Conservation (phyloP, 345 rosid genomes). For the Schrenkiella parvula region DNA sequence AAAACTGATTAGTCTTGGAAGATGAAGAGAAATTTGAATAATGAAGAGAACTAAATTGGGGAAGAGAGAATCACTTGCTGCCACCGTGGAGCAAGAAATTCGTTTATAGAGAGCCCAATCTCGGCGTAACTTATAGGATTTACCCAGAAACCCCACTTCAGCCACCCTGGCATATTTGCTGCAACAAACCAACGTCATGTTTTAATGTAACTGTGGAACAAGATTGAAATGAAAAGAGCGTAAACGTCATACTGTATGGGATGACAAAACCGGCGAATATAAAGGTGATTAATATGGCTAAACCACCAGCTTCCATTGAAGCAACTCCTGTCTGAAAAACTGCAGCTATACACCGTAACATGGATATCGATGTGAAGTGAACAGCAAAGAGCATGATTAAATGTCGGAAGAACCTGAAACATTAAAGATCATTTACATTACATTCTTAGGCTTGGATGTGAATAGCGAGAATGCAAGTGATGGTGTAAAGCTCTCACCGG, state of each 20-base stretch:
- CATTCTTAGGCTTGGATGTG: slow-evolving; percentile 10
- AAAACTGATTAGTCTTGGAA: neutral
- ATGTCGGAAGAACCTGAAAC: slow-evolving; percentile 63
- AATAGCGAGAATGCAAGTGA: neutral
- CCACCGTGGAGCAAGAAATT: slow-evolving; percentile 80
- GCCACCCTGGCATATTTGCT: slow-evolving; percentile 75
- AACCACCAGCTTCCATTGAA: slow-evolving; percentile 47
- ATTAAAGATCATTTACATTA: neutral
- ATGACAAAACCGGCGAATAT: slow-evolving; percentile 66
- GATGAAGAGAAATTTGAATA: neutral
- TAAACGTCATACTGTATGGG: slow-evolving; percentile 43
- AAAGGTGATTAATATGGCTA: slow-evolving; percentile 38
- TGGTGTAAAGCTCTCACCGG: slow-evolving; percentile 41
- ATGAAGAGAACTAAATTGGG: neutral
- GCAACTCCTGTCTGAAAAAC: slow-evolving; percentile 47
- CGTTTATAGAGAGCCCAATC: slow-evolving; percentile 62
- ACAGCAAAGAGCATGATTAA: slow-evolving; percentile 52
- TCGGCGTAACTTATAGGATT: slow-evolving; percentile 64
- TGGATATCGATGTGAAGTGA: slow-evolving; percentile 57
- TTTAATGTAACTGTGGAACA: neutral
- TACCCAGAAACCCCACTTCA: slow-evolving; percentile 78
- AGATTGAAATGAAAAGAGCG: neutral
- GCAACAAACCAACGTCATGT: slow-evolving; percentile 22
- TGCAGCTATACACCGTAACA: slow-evolving; percentile 71
- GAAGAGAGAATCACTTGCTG: slow-evolving; percentile 41